These are phyloP conservation scores for Nyssa sinensis DNA, from an alignment of 148 eudicot species.

Conservation along the genomic window DNA sequence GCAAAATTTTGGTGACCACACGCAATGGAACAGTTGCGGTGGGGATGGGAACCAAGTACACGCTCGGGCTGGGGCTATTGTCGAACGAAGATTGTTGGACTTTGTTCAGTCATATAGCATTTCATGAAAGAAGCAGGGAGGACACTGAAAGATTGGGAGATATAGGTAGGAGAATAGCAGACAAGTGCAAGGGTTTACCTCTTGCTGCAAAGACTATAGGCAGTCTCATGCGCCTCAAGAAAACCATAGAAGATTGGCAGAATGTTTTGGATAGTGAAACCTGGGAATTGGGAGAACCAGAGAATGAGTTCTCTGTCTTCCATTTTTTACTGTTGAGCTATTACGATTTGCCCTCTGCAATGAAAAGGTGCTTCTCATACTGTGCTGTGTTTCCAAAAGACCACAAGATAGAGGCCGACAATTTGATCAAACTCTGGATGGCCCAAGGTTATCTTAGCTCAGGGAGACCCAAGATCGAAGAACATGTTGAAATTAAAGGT, in stretches of 20 bases:
- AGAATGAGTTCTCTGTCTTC: conserved; percentile 22
- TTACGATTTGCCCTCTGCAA: conserved; percentile 23
- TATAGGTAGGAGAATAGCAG: conserved; percentile 26
- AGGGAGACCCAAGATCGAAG: neutral
- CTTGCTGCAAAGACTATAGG: conserved; percentile 30
- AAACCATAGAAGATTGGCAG: conserved; percentile 22
- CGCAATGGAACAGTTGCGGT: conserved; percentile 24
- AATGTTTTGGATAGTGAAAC: conserved; percentile 23
- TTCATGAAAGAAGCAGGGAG: conserved; percentile 11
- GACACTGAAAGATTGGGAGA: conserved; percentile 13
- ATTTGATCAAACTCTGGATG: conserved; percentile 33
- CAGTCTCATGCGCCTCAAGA: conserved; percentile 28
- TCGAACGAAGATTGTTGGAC: conserved; percentile 23
- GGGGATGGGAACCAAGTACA: conserved; percentile 10
- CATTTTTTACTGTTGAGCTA: conserved; percentile 34
- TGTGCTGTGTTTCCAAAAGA: conserved; percentile 37
- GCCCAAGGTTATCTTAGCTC: conserved; percentile 30
- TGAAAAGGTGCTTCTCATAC: conserved; percentile 29
- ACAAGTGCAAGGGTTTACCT: conserved; percentile 32
- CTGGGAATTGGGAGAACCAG: too few relatives aligned
- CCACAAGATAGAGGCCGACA: conserved; percentile 21
- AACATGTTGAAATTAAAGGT: conserved; percentile 22
- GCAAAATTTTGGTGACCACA: conserved; percentile 32
- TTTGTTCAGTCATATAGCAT: conserved; percentile 28
- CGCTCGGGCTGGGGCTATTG: conserved; percentile 15